Evolutionary conservation across 306 rosid species (phyloP).

Genomic region (Quercus rubra): DNA sequence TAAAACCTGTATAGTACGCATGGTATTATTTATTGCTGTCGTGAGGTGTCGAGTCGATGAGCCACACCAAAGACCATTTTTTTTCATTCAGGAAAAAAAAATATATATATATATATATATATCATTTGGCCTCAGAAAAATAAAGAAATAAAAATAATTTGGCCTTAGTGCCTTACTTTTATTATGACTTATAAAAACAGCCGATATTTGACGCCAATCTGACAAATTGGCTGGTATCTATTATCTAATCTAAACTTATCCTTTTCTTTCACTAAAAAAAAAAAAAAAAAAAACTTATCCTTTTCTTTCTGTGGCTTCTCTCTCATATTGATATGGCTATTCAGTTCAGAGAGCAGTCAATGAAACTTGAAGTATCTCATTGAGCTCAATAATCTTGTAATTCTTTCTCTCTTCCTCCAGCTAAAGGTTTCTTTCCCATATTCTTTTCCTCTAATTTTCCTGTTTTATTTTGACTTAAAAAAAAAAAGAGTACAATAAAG

Average conservation of each 20-base stretch:
- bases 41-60: fast-evolving
- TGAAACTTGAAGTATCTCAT: background rate
- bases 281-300: background rate
- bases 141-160: too few relatives aligned
- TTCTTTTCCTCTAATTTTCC: too few relatives aligned
- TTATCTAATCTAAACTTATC: background rate
- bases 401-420: background rate
- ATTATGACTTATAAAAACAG: too few relatives aligned
- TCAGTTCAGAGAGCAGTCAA: background rate
- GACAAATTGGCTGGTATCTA: background rate
- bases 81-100: too few relatives aligned
- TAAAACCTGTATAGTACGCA: fast-evolving
- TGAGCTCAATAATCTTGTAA: background rate
- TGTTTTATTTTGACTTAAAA: background rate
- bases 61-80: fast-evolving
- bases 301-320: background rate
- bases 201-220: background rate
- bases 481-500: background rate
- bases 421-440: background rate
- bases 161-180: too few relatives aligned
- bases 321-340: background rate
- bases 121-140: too few relatives aligned
- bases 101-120: too few relatives aligned
- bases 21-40: fast-evolving
- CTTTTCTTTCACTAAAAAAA: background rate